phyloP scores from a whole-genome alignment of 768 basidiomycete species.

The Amanita exitialis region DNA sequence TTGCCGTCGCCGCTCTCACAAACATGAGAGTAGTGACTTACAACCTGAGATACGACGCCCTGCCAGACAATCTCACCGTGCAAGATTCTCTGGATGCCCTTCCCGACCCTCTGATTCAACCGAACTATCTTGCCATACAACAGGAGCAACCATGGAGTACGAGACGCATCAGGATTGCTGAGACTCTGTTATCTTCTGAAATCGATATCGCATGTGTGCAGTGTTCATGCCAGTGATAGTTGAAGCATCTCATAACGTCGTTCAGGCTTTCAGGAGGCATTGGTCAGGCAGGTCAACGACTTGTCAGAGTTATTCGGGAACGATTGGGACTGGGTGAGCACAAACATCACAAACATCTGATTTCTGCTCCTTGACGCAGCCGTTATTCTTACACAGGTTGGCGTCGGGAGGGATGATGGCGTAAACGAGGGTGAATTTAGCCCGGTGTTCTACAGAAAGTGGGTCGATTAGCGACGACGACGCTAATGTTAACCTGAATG shows the following conservation, averaged over 20 bases:
- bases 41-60: slow-evolving; percentile 45
- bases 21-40: slow-evolving; percentile 30
- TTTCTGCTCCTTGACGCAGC: neutral
- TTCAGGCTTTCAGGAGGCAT: slow-evolving; percentile 44
- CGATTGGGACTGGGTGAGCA: slow-evolving; percentile 42
- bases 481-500: neutral
- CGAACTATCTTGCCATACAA: slow-evolving; percentile 18
- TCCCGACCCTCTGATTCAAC: slow-evolving; percentile 28
- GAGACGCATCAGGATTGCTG: slow-evolving; percentile 35
- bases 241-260: neutral
- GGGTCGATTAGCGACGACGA: neutral
- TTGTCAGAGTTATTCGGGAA: slow-evolving; percentile 41
- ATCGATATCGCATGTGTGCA: slow-evolving; percentile 29
- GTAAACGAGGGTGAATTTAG: slow-evolving; percentile 44
- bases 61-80: slow-evolving; percentile 41
- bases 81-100: slow-evolving; percentile 31
- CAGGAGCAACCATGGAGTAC: slow-evolving; percentile 48
- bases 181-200: slow-evolving; percentile 30
- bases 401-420: slow-evolving; percentile 57
- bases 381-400: slow-evolving; percentile 26
- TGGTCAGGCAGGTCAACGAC: slow-evolving; percentile 47
- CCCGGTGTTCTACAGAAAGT: slow-evolving; percentile 53
- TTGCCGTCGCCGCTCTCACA: neutral
- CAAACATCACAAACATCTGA: no score
- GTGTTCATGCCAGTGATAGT: neutral